phyloP scores from a whole-genome alignment of 345 rosid genomes.

The Iberis pinnata region DNA sequence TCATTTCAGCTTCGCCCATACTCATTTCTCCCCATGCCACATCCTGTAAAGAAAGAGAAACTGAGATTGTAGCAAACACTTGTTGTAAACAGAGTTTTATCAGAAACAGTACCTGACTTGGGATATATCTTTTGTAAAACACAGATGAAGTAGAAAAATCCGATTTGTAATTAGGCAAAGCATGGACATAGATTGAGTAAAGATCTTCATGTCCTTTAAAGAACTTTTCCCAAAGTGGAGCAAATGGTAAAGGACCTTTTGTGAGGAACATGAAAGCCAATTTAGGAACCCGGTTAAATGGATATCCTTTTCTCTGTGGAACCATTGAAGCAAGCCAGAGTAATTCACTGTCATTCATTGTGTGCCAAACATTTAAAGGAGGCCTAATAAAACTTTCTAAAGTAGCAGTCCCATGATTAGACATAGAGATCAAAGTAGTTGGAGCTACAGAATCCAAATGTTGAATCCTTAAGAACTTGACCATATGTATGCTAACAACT shows the following conservation, averaged over 20 bases:
- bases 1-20: conserved; percentile 89
- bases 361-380: conserved; percentile 47
- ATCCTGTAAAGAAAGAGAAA: conserved; percentile 31
- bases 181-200: conserved; percentile 69
- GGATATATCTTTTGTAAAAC: conserved; percentile 72
- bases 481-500: conserved; percentile 40
- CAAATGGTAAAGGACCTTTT: conserved; percentile 80
- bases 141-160: conserved; percentile 49
- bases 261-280: conserved; percentile 93
- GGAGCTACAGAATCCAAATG: conserved; percentile 29
- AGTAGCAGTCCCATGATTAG: conserved; percentile 24
- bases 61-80: not conserved
- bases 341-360: conserved; percentile 67
- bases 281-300: conserved; percentile 67
- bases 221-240: conserved; percentile 89
- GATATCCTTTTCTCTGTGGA: conserved; percentile 48
- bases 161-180: conserved; percentile 50
- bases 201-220: conserved; percentile 57
- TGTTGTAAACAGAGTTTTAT: not conserved
- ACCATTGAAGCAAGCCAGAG: conserved; percentile 80
- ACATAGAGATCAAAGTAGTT: conserved; percentile 30
- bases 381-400: conserved; percentile 49
- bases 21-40: conserved; percentile 94
- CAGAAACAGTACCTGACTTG: conserved; percentile 66
- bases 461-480: conserved; percentile 35